Evolutionary conservation across 768 basidiomycete genomes (phyloP), one percentile per base, ranked within the genome.

Genomic region (Leccinum subgranulosum): DNA sequence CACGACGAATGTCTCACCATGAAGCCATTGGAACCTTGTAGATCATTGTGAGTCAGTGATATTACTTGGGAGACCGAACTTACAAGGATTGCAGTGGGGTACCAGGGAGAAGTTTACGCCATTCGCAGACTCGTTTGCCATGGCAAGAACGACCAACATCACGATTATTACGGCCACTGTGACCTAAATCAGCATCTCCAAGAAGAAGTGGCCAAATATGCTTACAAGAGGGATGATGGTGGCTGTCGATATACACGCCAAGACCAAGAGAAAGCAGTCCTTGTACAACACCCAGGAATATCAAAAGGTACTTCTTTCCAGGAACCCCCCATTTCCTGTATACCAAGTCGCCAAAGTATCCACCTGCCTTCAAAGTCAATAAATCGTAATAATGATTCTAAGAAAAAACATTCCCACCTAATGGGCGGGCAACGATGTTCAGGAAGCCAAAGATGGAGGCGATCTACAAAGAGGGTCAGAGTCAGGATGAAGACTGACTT

Each of bases 21-120:
- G 57, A 75, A 60, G 11, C 77, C 73, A 55, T 76, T 73, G 25
- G 71, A 62, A 49, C 64, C 63, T 62, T 55, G 23, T 28, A 15
- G 34, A 51, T 8, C 11, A 23, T 15, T 28, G n/a, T 48, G 9
- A 10, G 23, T 49, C 6, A 19, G 12, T 55, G 3, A 28, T 29
- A 5, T 19, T n/a, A 21, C 10, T 25, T n/a, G 28, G 10, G 28
- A n/a, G n/a, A 29, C 8, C 12, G 29, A 17, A 74, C 61, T 68
- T 70, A 68, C 73, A 72, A 12, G 78, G 64, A 59, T 79, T 80
- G 66, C 79, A 79, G 60, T 81, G 81, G 0, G 81, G 80, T 0
- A 80, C 78, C 45, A 79, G 73, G n/a, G 79, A 69, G 59, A 81
- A 82, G 62, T 77, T 81, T 3, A 77, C 75, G 6, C 82, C 82